These are phyloP conservation scores for Fusarium citri DNA, from an alignment of 2,329 filamentous ascomycete genomes.

Conservation along the genomic window DNA sequence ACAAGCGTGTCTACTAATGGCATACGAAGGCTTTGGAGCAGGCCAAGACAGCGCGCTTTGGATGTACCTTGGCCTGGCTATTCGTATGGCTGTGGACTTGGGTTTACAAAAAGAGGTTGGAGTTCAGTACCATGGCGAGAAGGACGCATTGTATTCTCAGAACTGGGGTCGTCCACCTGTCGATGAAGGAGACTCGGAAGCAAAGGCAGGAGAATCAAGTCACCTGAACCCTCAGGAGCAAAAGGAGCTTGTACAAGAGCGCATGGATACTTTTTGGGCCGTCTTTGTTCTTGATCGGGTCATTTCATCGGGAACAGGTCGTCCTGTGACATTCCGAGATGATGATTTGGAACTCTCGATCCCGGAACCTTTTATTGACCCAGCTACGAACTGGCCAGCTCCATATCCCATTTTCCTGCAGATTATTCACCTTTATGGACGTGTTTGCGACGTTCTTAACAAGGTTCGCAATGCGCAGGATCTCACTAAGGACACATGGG, in stretches of 20 bases:
- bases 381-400: constrained; percentile 75
- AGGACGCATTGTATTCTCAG: constrained; percentile 62
- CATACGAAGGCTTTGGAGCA: constrained; percentile 89
- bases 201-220: constrained; percentile 57
- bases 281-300: constrained; percentile 89
- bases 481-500: constrained; percentile 79
- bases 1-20: constrained; percentile 84
- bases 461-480: constrained; percentile 80
- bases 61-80: constrained; percentile 93
- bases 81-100: constrained; percentile 83
- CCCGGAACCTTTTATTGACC: constrained; percentile 61
- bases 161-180: constrained; percentile 55
- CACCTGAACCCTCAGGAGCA: constrained; percentile 63
- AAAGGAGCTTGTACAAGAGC: constrained; percentile 79
- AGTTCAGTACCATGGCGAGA: constrained; percentile 69
- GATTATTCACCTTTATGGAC: constrained; percentile 87
- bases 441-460: constrained; percentile 86
- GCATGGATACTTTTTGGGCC: constrained; percentile 89
- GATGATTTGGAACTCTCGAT: constrained; percentile 87
- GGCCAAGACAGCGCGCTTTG: constrained; percentile 90
- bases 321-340: constrained; percentile 84
- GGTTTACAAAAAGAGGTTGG: constrained; percentile 86
- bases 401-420: constrained; percentile 84
- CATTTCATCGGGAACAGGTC: constrained; percentile 87
- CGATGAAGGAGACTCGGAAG: constrained; percentile 53